These are phyloP conservation scores for Blastocystis sp. DNA, from an alignment of 352 stramenopile genomes.

Conservation along the genomic window DNA sequence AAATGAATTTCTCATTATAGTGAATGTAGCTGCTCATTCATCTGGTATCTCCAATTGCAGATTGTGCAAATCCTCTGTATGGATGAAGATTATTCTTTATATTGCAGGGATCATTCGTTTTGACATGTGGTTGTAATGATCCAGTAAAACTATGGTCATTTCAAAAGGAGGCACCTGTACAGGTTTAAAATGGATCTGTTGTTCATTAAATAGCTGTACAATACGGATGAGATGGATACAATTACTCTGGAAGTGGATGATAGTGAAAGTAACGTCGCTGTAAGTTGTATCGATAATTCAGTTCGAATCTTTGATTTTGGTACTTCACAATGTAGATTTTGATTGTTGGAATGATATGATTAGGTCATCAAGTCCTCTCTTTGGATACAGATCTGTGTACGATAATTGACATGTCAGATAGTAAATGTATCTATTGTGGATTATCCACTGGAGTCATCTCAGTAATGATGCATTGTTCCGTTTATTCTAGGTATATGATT, in stretches of 20 bases:
- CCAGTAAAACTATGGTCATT: not conserved
- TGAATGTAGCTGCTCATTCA: not conserved
- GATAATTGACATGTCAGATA: not conserved
- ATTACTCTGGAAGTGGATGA: not conserved
- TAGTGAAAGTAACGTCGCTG: not conserved
- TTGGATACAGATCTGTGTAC: not conserved
- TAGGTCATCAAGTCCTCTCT: not conserved
- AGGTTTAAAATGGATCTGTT: not conserved
- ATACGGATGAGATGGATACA: not conserved
- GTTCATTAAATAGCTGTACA: not conserved
- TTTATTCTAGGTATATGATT: not conserved
- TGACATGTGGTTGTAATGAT: not conserved
- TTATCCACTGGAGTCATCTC: not conserved
- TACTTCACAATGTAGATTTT: not conserved
- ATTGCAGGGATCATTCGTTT: not conserved
- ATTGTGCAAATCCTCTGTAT: not conserved
- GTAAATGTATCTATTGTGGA: not conserved
- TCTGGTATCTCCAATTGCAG: not conserved
- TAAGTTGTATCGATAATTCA: not conserved
- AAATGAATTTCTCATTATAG: not conserved
- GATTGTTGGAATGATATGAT: not conserved
- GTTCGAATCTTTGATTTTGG: not conserved
- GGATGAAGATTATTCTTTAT: not conserved
- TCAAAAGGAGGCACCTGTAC: not conserved
- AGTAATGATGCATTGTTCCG: not conserved